Conservation (phyloP, 176 grass and related monocot genomes). For the Alopecurus myosuroides region DNA sequence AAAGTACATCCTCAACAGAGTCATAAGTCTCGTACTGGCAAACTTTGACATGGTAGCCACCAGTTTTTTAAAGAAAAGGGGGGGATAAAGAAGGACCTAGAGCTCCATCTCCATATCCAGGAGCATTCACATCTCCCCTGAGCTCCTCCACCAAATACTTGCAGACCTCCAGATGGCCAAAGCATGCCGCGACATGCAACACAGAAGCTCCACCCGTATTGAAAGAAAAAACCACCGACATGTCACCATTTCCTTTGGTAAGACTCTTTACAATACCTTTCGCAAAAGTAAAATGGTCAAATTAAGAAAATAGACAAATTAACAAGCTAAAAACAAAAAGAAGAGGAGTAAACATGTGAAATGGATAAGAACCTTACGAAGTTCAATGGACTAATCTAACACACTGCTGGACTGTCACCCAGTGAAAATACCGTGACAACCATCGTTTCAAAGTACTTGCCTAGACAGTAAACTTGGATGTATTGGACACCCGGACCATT, state of each 20-base stretch:
- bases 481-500: not conserved
- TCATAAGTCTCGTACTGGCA: not conserved
- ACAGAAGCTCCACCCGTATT: not conserved
- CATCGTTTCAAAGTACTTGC: not conserved
- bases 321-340: not conserved
- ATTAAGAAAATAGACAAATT: not conserved
- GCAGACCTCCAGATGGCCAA: conserved; percentile 28
- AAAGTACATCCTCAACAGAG: not conserved
- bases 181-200: not conserved
- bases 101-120: not conserved
- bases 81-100: conserved; percentile 1
- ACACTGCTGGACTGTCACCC: not conserved
- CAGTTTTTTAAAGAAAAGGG: not conserved
- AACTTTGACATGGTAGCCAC: not conserved
- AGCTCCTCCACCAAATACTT: conserved; percentile 40
- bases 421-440: not conserved
- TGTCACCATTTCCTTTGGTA: not conserved
- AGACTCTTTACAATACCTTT: not conserved
- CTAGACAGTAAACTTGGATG: not conserved
- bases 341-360: not conserved
- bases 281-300: not conserved
- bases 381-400: not conserved
- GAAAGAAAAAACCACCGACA: not conserved
- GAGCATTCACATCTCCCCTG: conserved; percentile 12
- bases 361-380: not conserved